phyloP scores from a whole-genome alignment of 2,329 filamentous ascomycete genomes.

The Nemania abortiva region DNA sequence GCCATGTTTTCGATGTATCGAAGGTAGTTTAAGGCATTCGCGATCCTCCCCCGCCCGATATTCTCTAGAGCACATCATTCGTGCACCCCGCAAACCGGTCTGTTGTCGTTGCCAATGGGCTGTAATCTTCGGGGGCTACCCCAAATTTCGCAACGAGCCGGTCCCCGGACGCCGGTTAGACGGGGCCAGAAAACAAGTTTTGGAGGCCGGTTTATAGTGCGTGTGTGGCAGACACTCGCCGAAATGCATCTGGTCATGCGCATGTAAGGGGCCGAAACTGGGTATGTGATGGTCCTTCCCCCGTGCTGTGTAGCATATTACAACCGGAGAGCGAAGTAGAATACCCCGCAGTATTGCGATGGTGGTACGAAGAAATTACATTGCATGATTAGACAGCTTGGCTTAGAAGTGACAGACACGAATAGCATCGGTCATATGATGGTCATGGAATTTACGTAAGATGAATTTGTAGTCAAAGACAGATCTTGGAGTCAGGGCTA shows the following conservation, averaged over 20 bases:
- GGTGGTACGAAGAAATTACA: background rate
- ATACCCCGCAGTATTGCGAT: background rate
- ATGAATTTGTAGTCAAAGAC: background rate
- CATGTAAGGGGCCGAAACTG: slow-evolving; percentile 17
- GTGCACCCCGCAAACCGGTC: background rate
- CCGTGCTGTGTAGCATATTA: background rate
- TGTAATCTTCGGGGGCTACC: slow-evolving; percentile 4
- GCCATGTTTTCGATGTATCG: too few species aligned
- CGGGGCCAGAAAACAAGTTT: background rate
- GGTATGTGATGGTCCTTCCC: background rate
- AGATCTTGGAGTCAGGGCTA: background rate
- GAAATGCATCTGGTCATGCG: background rate
- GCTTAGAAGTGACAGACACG: background rate
- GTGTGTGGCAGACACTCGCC: background rate
- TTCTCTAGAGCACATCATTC: slow-evolving; percentile 2
- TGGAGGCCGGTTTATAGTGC: too few species aligned
- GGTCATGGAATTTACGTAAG: background rate
- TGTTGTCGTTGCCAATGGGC: background rate
- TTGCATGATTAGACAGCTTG: slow-evolving; percentile 20
- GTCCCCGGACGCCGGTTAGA: slow-evolving; percentile 16
- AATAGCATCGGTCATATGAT: slow-evolving; percentile 13
- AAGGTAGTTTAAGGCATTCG: background rate
- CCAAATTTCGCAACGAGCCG: slow-evolving; percentile 11
- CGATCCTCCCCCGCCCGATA: background rate
- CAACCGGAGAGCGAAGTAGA: background rate